Conservation (phyloP, 1,284 basidiomycete species). For the Trichosporon faecale region DNA sequence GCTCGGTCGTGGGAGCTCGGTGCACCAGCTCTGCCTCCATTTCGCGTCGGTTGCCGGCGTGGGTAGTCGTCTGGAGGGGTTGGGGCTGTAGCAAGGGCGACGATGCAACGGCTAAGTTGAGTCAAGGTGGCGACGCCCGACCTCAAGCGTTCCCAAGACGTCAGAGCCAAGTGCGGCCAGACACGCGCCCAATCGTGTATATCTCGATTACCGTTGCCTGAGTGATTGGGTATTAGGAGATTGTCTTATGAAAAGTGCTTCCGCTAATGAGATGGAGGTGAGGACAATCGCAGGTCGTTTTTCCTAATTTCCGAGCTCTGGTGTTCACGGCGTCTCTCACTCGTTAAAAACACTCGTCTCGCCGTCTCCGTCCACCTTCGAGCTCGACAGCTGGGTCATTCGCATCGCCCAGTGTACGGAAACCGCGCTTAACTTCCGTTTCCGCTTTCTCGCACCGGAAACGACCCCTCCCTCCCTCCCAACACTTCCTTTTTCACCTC, state of each 20-base stretch:
- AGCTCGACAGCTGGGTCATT: background rate
- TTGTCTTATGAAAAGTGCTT: background rate
- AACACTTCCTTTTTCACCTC: background rate
- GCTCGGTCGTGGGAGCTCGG: background rate
- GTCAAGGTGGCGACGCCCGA: background rate
- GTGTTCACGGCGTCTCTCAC: background rate
- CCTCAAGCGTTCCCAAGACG: background rate
- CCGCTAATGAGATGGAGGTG: background rate
- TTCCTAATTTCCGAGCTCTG: constrained; percentile 1
- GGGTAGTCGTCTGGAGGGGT: background rate
- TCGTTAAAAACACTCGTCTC: background rate
- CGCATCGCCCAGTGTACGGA: background rate
- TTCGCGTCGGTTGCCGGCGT: background rate
- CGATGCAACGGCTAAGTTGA: background rate
- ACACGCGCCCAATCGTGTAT: background rate
- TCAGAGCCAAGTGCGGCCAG: background rate
- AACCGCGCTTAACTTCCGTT: background rate
- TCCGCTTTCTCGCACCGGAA: background rate
- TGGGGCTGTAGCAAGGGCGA: background rate
- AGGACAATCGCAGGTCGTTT: constrained; percentile 2
- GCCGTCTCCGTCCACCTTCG: background rate
- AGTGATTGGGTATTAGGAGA: background rate
- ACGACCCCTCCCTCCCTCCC: background rate
- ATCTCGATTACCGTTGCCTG: background rate
- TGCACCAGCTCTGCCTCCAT: constrained; percentile 5